A percentile compares a stretch with the other conserved stretches of the same genome.
These are phyloP conservation scores for Pelargonium australe DNA, from an alignment of 441 rosid genomes.

Conservation along the genomic window DNA sequence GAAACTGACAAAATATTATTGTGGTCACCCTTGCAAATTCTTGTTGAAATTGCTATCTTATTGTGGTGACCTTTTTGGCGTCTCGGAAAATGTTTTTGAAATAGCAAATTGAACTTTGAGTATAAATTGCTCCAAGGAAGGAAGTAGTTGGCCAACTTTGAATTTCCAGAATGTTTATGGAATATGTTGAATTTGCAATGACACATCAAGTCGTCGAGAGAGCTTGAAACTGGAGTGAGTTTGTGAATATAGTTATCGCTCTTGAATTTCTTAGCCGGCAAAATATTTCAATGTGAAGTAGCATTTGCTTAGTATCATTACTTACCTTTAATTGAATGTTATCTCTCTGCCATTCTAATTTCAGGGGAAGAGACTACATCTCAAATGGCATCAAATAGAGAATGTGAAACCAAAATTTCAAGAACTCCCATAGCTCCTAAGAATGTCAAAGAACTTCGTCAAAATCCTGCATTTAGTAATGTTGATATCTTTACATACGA, in stretches of 20 bases:
- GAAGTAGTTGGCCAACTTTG: not conserved
- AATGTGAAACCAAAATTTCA: constrained; percentile 28
- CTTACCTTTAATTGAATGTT: not conserved
- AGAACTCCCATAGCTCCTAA: constrained; percentile 38
- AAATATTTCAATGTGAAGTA: not conserved
- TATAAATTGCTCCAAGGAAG: no score
- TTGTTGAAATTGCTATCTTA: not conserved
- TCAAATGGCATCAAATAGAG: constrained; percentile 31
- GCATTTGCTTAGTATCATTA: not conserved
- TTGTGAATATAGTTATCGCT: not conserved
- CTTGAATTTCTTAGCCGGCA: not conserved
- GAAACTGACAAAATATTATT: no score
- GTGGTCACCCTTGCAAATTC: not conserved
- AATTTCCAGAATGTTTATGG: not conserved
- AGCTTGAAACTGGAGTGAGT: not conserved
- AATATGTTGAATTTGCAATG: constrained; percentile 1
- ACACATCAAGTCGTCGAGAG: not conserved
- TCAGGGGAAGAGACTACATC: constrained; percentile 28
- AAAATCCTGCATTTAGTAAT: constrained; percentile 56
- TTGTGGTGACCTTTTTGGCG: not conserved
- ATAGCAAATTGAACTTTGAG: not conserved
- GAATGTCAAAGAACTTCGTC: constrained; percentile 73
- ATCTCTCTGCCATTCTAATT: not conserved
- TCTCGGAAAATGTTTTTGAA: not conserved
- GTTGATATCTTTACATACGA: constrained; percentile 77